Evolutionary conservation across 2,329 filamentous ascomycete genomes (phyloP).

Genomic region (Coleophoma crateriformis): DNA sequence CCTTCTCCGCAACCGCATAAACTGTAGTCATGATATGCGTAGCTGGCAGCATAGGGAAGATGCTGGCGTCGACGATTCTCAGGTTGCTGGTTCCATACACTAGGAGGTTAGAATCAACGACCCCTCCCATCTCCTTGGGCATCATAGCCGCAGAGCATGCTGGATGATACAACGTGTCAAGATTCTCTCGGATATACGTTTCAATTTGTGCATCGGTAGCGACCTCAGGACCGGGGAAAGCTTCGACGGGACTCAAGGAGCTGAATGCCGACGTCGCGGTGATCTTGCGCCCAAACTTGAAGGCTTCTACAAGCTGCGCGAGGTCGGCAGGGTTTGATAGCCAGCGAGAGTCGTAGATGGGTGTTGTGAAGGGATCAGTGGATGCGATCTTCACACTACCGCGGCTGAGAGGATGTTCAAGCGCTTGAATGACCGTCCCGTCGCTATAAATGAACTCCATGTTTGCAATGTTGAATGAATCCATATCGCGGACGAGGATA

Average conservation of each 20-base stretch:
- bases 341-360: constrained; percentile 28
- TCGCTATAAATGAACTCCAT: constrained; percentile 1
- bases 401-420: constrained; percentile 1
- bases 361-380: constrained; percentile 17
- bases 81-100: constrained; percentile 6
- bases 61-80: constrained; percentile 6
- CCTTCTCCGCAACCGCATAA: constrained; percentile 8
- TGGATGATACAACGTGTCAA: constrained; percentile 29
- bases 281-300: background rate
- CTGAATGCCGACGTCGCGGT: constrained; percentile 25
- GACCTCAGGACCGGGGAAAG: constrained; percentile 19
- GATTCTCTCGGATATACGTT: constrained; percentile 20
- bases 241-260: constrained; percentile 23
- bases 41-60: constrained; percentile 5
- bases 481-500: background rate
- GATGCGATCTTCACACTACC: constrained; percentile 21
- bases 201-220: constrained; percentile 15
- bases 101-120: constrained; percentile 4
- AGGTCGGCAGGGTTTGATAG: constrained; percentile 29
- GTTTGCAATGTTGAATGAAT: background rate
- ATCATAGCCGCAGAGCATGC: constrained; percentile 6
- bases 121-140: constrained; percentile 4
- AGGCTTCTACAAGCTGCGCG: constrained; percentile 13
- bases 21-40: constrained; percentile 3
- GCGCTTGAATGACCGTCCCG: background rate